These are phyloP conservation scores for Penicillium coprophilum DNA, from an alignment of 495 filamentous ascomycete genomes.

Conservation along the genomic window DNA sequence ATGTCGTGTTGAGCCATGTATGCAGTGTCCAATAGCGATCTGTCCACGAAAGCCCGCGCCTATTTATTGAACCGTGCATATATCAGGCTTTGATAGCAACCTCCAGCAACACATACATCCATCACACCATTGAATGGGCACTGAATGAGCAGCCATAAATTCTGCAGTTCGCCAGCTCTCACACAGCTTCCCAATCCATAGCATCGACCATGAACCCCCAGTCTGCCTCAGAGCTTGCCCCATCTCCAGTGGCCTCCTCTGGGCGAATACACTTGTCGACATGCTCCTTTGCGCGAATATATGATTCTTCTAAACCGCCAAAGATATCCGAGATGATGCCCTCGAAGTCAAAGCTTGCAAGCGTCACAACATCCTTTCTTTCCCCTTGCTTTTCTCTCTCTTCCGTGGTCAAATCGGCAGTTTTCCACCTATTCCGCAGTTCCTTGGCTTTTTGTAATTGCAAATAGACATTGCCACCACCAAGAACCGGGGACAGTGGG, in stretches of 20 bases:
- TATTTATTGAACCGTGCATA: neutral
- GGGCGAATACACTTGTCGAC: constrained; percentile 24
- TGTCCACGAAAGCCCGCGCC: neutral
- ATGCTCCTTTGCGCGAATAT: constrained; percentile 27
- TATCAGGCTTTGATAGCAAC: neutral
- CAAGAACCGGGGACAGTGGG: constrained; percentile 53
- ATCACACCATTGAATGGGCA: neutral
- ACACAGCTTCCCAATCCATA: constrained; percentile 64
- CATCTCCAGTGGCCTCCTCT: constrained; percentile 14
- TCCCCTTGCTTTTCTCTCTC: constrained; percentile 30
- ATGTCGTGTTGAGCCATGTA: neutral
- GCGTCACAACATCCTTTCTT: constrained; percentile 23
- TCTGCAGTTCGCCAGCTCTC: neutral
- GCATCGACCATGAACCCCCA: constrained; percentile 65
- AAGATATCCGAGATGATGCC: constrained; percentile 49
- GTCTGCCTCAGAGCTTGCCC: constrained; percentile 32
- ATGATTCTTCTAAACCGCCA: constrained; percentile 37
- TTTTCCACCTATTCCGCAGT: constrained; percentile 67
- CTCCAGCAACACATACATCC: neutral
- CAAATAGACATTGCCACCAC: constrained; percentile 41
- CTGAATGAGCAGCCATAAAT: neutral
- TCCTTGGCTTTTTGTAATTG: constrained; percentile 62
- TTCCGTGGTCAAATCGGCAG: constrained; percentile 45
- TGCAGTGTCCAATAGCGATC: neutral
- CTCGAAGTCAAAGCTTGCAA: constrained; percentile 57